These are phyloP conservation scores for Teunomyces lycoperdinae DNA, from an alignment of 805 yeast species.

Conservation along the genomic window DNA sequence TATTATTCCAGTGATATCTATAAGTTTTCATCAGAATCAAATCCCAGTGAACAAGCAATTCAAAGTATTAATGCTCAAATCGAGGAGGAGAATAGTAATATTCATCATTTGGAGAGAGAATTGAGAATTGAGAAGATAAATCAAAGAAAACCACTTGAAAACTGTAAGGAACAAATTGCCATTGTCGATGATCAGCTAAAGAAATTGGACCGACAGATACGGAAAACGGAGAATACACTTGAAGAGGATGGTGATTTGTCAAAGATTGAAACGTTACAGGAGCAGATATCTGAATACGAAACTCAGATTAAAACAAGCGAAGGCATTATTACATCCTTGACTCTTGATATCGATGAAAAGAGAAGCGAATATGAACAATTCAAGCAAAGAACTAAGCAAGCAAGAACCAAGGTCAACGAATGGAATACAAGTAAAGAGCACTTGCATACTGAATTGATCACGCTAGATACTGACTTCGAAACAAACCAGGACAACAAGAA, in stretches of 20 bases:
- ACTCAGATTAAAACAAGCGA: slow-evolving; percentile 25
- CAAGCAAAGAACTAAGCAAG: slow-evolving; percentile 11
- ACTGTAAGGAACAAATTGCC: slow-evolving; percentile 8
- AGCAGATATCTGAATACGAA: slow-evolving; percentile 28
- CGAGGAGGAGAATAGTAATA: slow-evolving; percentile 5
- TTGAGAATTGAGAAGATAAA: slow-evolving; percentile 7
- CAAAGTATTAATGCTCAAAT: slow-evolving; percentile 11
- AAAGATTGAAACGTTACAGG: slow-evolving; percentile 34
- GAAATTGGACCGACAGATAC: slow-evolving; percentile 12
- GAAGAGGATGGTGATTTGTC: slow-evolving; percentile 46
- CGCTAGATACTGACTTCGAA: slow-evolving; percentile 15
- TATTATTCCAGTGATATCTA: slow-evolving; percentile 32
- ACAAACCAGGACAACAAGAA: slow-evolving; percentile 10
- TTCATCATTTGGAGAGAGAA: slow-evolving; percentile 6
- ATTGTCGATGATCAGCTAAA: slow-evolving; percentile 2
- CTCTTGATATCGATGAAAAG: slow-evolving; percentile 17
- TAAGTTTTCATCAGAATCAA: slow-evolving; percentile 26
- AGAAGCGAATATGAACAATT: slow-evolving; percentile 6
- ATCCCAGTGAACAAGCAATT: slow-evolving; percentile 11
- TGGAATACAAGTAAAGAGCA: slow-evolving; percentile 7
- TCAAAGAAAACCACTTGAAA: slow-evolving; percentile 7
- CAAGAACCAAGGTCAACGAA: slow-evolving; percentile 5
- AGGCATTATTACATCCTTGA: slow-evolving; percentile 28
- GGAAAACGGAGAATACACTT: slow-evolving; percentile 34
- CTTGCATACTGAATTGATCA: slow-evolving; percentile 10